phyloP scores from a whole-genome alignment of 1,139 yeast species.

The Torulaspora globosa region DNA sequence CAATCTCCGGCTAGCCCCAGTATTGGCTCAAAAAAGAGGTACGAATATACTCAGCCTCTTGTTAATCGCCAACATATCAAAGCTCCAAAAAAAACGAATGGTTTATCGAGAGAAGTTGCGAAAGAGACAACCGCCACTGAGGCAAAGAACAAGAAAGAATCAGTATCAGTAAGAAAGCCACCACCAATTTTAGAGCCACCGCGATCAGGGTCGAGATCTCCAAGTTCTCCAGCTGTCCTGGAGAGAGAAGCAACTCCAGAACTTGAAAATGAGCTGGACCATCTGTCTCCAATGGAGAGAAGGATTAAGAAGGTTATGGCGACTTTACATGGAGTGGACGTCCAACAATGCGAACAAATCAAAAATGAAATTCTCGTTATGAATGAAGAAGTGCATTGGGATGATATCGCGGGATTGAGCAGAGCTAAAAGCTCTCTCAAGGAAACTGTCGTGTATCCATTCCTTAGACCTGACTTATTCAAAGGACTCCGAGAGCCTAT shows the following conservation, averaged over 20 bases:
- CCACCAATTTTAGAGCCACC: conserved; percentile 8
- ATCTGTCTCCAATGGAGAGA: conserved; percentile 16
- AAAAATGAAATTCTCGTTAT: conserved; percentile 50
- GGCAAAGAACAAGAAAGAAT: not conserved
- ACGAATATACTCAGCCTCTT: conserved; percentile 26
- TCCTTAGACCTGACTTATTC: conserved; percentile 59
- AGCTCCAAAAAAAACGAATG: conserved; percentile 11
- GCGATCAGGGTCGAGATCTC: conserved; percentile 5
- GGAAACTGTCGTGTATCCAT: conserved; percentile 65
- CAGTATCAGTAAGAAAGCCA: conserved; percentile 3
- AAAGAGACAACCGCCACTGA: conserved; percentile 2
- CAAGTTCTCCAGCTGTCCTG: conserved; percentile 2
- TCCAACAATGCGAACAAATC: conserved; percentile 42
- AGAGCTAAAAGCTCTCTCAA: conserved; percentile 55
- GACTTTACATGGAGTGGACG: conserved; percentile 42
- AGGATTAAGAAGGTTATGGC: conserved; percentile 11
- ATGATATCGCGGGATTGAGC: conserved; percentile 58
- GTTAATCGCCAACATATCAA: conserved; percentile 25
- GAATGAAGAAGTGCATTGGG: conserved; percentile 60
- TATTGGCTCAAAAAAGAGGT: conserved; percentile 14
- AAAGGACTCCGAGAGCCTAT: conserved; percentile 61
- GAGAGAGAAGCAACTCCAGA: conserved; percentile 3
- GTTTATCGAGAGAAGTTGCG: conserved; percentile 4
- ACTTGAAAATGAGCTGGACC: conserved; percentile 5
- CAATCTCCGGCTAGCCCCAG: conserved; percentile 6